phyloP scores from a whole-genome alignment of 192 early-diverging fungal species.

The Cetraspora pellucida region DNA sequence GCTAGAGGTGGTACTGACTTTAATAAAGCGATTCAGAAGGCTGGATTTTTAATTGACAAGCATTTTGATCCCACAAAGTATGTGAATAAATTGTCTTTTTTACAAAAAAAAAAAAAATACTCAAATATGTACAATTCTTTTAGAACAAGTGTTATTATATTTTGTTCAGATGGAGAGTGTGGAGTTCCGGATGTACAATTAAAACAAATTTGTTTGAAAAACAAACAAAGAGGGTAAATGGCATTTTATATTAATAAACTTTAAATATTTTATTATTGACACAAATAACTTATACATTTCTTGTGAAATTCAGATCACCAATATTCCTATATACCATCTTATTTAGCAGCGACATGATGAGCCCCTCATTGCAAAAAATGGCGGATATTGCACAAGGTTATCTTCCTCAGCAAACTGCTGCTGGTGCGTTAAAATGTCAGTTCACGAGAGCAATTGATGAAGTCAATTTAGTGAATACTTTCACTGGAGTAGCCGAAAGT shows the following conservation, averaged over 20 bases:
- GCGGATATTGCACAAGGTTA: slow-evolving; percentile 3
- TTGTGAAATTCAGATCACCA: slow-evolving; percentile 7
- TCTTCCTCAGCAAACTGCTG: not conserved
- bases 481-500: slow-evolving; percentile 26
- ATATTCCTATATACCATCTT: slow-evolving; percentile 28
- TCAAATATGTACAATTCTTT: not conserved
- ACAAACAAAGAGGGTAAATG: slow-evolving; percentile 16
- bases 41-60: not conserved
- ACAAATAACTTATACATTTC: not conserved
- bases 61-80: slow-evolving; percentile 32
- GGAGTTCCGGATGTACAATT: not conserved
- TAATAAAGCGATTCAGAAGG: slow-evolving; percentile 19
- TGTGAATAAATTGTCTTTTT: not conserved
- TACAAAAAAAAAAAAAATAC: not conserved
- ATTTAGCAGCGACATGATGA: not conserved
- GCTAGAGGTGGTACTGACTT: slow-evolving; percentile 26
- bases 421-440: slow-evolving; percentile 10
- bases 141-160: slow-evolving; percentile 33
- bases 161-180: slow-evolving; percentile 34
- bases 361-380: slow-evolving; percentile 24
- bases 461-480: slow-evolving; percentile 5
- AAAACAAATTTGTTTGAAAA: not conserved
- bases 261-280: not conserved
- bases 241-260: not conserved
- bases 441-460: not conserved